Percentiles rank a stretch among this genome's conserved stretches.
These are phyloP conservation scores for Plectosphaerella sp. DNA, from an alignment of 2,329 filamentous ascomycete species.

Conservation along the genomic window DNA sequence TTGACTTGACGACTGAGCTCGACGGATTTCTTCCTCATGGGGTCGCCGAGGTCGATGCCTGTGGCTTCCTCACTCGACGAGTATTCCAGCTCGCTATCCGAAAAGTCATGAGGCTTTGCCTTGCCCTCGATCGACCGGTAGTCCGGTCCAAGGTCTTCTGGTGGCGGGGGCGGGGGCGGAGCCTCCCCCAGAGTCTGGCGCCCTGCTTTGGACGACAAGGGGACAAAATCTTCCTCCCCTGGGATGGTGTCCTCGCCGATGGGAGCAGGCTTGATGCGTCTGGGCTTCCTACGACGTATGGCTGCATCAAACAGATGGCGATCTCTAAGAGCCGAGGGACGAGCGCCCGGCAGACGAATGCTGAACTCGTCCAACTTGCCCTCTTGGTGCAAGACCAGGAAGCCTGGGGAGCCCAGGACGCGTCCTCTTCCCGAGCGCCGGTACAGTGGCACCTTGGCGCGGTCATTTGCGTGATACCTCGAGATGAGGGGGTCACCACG, in stretches of 20 bases:
- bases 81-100: slow-evolving; percentile 45
- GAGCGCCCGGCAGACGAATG: slow-evolving; percentile 39
- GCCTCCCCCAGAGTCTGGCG: slow-evolving; percentile 31
- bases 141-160: slow-evolving; percentile 42
- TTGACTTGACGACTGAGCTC: slow-evolving; percentile 61
- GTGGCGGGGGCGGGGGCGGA: slow-evolving; percentile 28
- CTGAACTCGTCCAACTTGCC: slow-evolving; percentile 52
- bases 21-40: slow-evolving; percentile 50
- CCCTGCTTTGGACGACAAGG: slow-evolving; percentile 23
- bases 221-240: slow-evolving; percentile 41
- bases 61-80: slow-evolving; percentile 32
- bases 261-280: slow-evolving; percentile 33
- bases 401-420: slow-evolving; percentile 61
- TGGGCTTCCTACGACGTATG: slow-evolving; percentile 29
- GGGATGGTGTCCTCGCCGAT: slow-evolving; percentile 16
- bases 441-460: slow-evolving; percentile 68
- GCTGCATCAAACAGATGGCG: slow-evolving; percentile 44
- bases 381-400: slow-evolving; percentile 63
- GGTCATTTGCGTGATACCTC: slow-evolving; percentile 69
- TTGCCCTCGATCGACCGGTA: slow-evolving; percentile 65
- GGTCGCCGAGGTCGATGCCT: slow-evolving; percentile 30
- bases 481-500: slow-evolving; percentile 74
- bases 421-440: slow-evolving; percentile 63
- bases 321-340: slow-evolving; percentile 34
- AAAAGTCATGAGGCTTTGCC: slow-evolving; percentile 42